phyloP scores from a whole-genome alignment of 192 early-diverging fungal genomes.

The Backusella tarrabulga region DNA sequence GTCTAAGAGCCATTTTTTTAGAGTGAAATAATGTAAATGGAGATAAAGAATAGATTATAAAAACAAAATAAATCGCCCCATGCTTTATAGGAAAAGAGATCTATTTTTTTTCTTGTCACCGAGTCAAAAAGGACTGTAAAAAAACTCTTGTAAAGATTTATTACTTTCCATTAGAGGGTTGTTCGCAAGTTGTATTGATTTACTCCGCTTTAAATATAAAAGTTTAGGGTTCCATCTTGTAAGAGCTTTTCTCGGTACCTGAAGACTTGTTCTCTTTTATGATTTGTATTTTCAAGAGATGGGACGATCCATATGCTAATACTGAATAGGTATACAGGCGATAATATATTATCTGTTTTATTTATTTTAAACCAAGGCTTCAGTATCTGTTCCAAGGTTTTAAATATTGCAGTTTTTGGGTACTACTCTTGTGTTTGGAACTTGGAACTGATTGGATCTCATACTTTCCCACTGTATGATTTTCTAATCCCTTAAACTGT shows the following conservation, averaged over 20 bases:
- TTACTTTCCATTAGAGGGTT: conserved; percentile 8
- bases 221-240: not conserved
- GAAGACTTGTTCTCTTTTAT: not conserved
- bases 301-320: not conserved
- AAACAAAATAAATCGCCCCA: not conserved
- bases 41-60: not conserved
- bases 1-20: conserved; percentile 20
- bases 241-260: not conserved
- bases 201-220: conserved; percentile 1
- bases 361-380: too few relatives aligned
- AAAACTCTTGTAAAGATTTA: not conserved
- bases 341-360: not conserved
- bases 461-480: not conserved
- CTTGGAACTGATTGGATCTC: not conserved
- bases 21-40: not conserved
- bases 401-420: conserved; percentile 1
- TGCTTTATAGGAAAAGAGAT: conserved; percentile 8
- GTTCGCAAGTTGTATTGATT: not conserved
- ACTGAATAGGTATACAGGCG: not conserved
- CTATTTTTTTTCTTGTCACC: conserved; percentile 17
- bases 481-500: not conserved
- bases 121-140: conserved; percentile 17
- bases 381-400: not conserved
- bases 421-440: conserved; percentile 2
- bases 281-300: not conserved